Evolutionary conservation across 805 yeast species (phyloP).

Genomic region (Wickerhamomyces hampshirensis): DNA sequence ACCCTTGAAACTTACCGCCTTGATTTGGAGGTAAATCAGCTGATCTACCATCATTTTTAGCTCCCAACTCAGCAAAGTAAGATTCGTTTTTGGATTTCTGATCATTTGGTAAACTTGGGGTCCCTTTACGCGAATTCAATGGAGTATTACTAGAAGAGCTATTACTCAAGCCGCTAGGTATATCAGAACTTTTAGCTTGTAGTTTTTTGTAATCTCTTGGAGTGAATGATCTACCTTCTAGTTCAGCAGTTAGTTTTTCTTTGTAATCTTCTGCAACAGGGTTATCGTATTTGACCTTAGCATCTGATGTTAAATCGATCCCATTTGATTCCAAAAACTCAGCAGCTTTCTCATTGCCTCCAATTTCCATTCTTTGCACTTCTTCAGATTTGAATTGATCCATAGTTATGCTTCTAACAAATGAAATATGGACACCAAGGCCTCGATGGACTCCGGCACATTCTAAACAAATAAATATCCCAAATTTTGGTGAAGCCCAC

Average conservation of each 20-base stretch:
- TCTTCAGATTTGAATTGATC: slow-evolving; percentile 97
- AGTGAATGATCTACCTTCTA: slow-evolving; percentile 64
- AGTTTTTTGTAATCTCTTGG: slow-evolving; percentile 51
- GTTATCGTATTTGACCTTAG: slow-evolving; percentile 77
- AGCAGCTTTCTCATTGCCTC: slow-evolving; percentile 80
- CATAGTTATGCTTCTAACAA: slow-evolving; percentile 96
- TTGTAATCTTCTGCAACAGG: slow-evolving; percentile 94
- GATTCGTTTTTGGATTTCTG: slow-evolving; percentile 61
- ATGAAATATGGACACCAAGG: slow-evolving; percentile 93
- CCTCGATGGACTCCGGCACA: slow-evolving; percentile 98
- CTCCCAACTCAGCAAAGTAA: slow-evolving; percentile 78
- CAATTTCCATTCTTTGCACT: slow-evolving; percentile 82
- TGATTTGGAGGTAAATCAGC: slow-evolving; percentile 83
- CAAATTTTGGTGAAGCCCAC: slow-evolving; percentile 99
- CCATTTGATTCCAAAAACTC: slow-evolving; percentile 70
- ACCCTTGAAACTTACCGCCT: slow-evolving; percentile 91
- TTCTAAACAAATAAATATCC: slow-evolving; percentile 93
- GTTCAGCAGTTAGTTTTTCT: slow-evolving; percentile 65
- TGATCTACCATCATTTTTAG: slow-evolving; percentile 66
- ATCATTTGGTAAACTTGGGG: slow-evolving; percentile 26
- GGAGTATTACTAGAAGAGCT: slow-evolving; percentile 20
- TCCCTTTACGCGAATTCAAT: slow-evolving; percentile 38
- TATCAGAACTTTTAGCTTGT: slow-evolving; percentile 24
- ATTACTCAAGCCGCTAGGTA: slow-evolving; percentile 1
- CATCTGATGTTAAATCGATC: slow-evolving; percentile 55